phyloP scores from a whole-genome alignment of 1,139 yeast genomes.

The Debaryomyces psychrophilus region DNA sequence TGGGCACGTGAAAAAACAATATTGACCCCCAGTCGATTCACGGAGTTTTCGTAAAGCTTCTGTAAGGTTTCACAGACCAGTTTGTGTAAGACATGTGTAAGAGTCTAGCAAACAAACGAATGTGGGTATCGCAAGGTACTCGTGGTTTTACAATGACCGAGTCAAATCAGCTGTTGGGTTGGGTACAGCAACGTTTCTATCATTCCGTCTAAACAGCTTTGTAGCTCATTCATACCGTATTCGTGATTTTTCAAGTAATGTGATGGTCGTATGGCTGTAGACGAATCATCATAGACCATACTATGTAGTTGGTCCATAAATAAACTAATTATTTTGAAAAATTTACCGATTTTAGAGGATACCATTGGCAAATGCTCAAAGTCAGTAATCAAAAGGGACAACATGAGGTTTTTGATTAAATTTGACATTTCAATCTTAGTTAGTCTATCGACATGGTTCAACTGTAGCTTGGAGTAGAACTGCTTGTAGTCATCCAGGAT shows the following conservation, averaged over 20 bases:
- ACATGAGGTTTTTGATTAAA: conserved; percentile 36
- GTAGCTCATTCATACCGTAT: conserved; percentile 18
- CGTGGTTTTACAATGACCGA: neutral
- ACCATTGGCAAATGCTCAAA: conserved; percentile 31
- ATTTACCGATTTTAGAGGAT: conserved; percentile 30
- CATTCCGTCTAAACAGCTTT: conserved; percentile 29
- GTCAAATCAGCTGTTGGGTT: neutral
- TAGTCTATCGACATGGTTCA: conserved; percentile 31
- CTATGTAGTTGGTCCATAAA: conserved; percentile 36
- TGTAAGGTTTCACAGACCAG: neutral
- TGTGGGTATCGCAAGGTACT: too few relatives aligned
- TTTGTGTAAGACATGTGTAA: neutral
- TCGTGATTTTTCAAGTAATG: conserved; percentile 17
- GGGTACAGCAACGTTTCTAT: conserved; percentile 8
- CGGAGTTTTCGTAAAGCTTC: neutral
- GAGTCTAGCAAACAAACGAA: neutral
- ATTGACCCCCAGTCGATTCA: neutral
- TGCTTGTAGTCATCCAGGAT: conserved; percentile 25
- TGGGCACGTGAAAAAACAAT: neutral
- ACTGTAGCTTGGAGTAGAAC: conserved; percentile 31
- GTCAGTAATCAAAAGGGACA: conserved; percentile 35
- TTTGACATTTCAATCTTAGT: conserved; percentile 31
- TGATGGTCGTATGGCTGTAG: conserved; percentile 17
- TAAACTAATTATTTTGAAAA: conserved; percentile 24
- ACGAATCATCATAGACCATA: conserved; percentile 19